Base-by-base conservation (phyloP, 2,329 filamentous ascomycete genomes). In the Penicillium polonicum region DNA sequence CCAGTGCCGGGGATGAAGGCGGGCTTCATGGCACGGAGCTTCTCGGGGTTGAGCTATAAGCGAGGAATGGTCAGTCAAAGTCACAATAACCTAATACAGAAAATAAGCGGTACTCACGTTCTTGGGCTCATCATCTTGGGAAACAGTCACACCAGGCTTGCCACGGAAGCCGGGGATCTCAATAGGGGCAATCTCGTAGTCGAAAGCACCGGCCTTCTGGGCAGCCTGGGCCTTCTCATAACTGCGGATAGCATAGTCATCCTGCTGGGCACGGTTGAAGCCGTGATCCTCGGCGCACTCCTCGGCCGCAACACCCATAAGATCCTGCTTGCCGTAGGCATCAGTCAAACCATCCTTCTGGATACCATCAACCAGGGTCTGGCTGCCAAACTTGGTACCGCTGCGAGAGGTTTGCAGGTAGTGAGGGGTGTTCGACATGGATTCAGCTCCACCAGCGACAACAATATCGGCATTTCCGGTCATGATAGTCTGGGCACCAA, bases 391-490 rank as follows among this genome's bases (percentile, higher is more conserved):
- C 81, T 97, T 97, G 77, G 89, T 87, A 67, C 94, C 94, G 65
- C 79, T 88, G 76, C 94, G 90, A 68, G 96, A 83, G 76, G 82
- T 90, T 64, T 92, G 90, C 52, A 97, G 88, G 82, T 99, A 99
- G 82, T 99, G 92, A 51, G 94, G 94, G 54, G 89, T 84, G 81
- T 97, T 97, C 73, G 92, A 96, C 94, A 99, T 99, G 82, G 92
- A 96, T 82, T 99, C 94, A 67, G 93, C 87, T 68, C 94, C 94
- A 72, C 92, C 94, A 65, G 92, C 94, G 59, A 99, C 91, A 64
- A 99, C 87, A 65, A 97, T 88, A 68, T 91, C 88, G 64, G 93
- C 93, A 74, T 91, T 96, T 67, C 94, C 93, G 53, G 92, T 96
- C 76, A 97, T 92, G 81, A 99, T 99, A 70, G 93, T 97, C 79